Conservation (phyloP, 176 grass and related monocot genomes). For the Miscanthus lutarioriparius region DNA sequence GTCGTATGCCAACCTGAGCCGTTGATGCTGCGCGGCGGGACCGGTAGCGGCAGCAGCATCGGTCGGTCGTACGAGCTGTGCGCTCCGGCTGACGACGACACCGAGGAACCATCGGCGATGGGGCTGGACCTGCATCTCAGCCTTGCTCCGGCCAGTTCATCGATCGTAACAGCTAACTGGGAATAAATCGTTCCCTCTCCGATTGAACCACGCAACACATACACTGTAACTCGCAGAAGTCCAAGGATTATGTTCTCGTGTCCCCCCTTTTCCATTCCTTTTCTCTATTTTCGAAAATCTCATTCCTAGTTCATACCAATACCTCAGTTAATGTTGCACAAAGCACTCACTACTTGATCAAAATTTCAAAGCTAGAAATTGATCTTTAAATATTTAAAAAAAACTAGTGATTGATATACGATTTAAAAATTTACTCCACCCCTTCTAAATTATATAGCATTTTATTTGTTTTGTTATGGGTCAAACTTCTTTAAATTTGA, state of each 20-base stretch:
- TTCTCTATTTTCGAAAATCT: not conserved
- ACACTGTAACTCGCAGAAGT: not conserved
- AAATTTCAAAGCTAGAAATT: not conserved
- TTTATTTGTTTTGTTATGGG: too few species aligned
- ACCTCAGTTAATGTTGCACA: not conserved
- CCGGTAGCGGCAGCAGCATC: not conserved
- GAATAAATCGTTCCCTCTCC: not conserved
- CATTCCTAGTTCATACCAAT: not conserved
- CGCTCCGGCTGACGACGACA: not conserved
- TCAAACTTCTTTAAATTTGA: too few species aligned
- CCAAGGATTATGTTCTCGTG: not conserved
- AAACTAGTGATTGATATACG: too few species aligned
- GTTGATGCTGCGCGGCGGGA: not conserved
- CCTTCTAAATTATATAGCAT: too few species aligned
- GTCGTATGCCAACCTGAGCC: not conserved
- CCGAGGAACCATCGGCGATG: constrained; percentile 30
- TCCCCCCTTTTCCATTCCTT: not conserved
- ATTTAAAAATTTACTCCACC: too few species aligned
- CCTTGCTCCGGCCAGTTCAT: constrained; percentile 57
- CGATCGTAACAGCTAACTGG: not conserved
- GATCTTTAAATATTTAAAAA: too few species aligned
- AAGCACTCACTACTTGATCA: not conserved
- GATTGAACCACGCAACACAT: not conserved
- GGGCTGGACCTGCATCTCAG: constrained; percentile 92
- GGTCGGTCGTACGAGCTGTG: not conserved